Evolutionary conservation across 2,329 filamentous ascomycete species (phyloP), one percentile per base, ranked within the genome.

Genomic region (Leptographium galeiforme): DNA sequence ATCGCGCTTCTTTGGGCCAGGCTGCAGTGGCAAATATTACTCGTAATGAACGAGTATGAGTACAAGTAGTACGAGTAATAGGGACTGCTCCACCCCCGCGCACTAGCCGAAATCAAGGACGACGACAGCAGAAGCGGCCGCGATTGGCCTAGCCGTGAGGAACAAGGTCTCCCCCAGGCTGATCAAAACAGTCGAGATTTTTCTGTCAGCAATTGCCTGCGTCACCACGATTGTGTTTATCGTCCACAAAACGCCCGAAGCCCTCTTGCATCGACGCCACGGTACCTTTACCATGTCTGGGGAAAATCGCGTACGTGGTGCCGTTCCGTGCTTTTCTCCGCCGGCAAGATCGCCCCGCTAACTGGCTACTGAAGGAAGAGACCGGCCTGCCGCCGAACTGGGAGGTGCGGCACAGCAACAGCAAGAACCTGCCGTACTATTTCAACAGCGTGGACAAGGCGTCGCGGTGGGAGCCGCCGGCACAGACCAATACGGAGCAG

Each of bases 381-480:
- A 83, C 85, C 61, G 91, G 91, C 67, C 81, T 96, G 58, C 90
- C 90, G 57, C 69, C 81, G 50, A 82, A 83, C 68, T 96, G 91
- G 90, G 93, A 97, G 73, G 89, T 98, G 66, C 89, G 93, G 68
- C 89, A 94, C 73, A 95, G 89, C 69, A 95, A 96, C 75, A 95
- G 89, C 70, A 97, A 96, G 76, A 95, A 95, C 72, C 85, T 97
- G 39, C 93, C 93, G 40, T 98, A 98, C 77, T 98, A 97, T 76
- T 97, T 96, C 84, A 94, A 96, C 71, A 75, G 85, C 47, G 73
- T 72, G 61, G 87, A 89, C 58, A 91, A 90, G 68, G 82, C 89
- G 66, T 97, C 93, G 58, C 82, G 88, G 71, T 98, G 93, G 93
- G 93, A 97, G 67, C 91, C 93, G 4, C 93, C 93, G 10, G 68